Evolutionary conservation across 106 monocot species (phyloP), one percentile per base, ranked within the genome.

Genomic region (Amphibolis antarctica): DNA sequence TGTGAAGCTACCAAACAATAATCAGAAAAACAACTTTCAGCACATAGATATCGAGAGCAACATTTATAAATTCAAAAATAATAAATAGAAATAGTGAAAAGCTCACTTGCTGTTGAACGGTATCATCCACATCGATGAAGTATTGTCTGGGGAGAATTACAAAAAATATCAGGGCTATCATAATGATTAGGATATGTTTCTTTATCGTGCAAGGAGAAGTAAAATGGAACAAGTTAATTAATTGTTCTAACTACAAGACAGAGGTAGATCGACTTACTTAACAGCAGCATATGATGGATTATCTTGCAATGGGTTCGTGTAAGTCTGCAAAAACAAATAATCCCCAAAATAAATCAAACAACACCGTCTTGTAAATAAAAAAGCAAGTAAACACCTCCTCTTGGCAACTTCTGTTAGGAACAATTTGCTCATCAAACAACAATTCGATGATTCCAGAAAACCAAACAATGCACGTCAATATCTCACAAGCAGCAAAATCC

Each of bases 251-350:
- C 11, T 36, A 7, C n/a, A 18, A 19, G 6, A 42, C 42, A 14
- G 42, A 48, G 44, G 28, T 42, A 4, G 14, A 17, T 25, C 42
- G 12, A 61, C 78, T 72, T 86, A 94, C 93, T 84, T 94, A 36
- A 94, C 93, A 68, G 80, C 86, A 13, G 93, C 79, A 66, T 89
- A 94, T 27, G 93, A 81, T 47, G 85, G 89, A 69, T 94, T 81
- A 66, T 94, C 77, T 76, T 89, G 89, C 62, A 94, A 73, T 5
- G 93, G 93, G 59, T 94, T 94, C 11, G 81, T 71, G 69, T 86
- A 80, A 1, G 77, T 84, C 89, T 94, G 86, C 60, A 44, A 21
- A 21, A 60, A 60, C 42, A 57, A 13, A 12, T 24, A 28, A 14
- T 14, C 9, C 12, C 14, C 28, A 28, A 27, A 57, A 57, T 57